Conservation (phyloP, 75 land plant species). For the Azolla pinnata region DNA sequence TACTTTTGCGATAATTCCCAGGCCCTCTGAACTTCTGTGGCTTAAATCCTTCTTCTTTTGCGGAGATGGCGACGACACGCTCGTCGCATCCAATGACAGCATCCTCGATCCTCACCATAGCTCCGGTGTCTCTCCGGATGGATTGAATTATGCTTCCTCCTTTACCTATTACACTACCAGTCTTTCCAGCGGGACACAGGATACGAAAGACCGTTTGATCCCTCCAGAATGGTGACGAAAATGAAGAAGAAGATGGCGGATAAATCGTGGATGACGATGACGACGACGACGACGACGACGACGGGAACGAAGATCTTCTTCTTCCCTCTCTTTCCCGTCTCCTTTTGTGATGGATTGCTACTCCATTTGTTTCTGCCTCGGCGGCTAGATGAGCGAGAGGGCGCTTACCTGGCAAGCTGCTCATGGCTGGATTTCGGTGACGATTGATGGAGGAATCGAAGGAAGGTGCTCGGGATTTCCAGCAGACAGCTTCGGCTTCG, state of each 20-base stretch:
- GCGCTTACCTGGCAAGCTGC: not conserved
- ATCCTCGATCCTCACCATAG: conserved; percentile 69
- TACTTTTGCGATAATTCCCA: not conserved
- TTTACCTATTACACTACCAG: conserved; percentile 67
- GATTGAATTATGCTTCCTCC: conserved; percentile 49
- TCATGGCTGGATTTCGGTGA: too few species aligned
- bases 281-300: too few species aligned
- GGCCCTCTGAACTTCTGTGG: conserved; percentile 1
- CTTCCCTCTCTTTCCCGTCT: too few species aligned
- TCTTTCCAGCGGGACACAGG: conserved; percentile 55
- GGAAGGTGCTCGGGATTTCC: too few species aligned
- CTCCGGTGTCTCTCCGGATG: conserved; percentile 66
- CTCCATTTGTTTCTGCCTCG: conserved; percentile 2
- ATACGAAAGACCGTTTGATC: conserved; percentile 40
- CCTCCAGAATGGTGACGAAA: not conserved
- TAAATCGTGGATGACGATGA: not conserved
- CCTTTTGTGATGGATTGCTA: not conserved
- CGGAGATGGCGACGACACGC: conserved; percentile 53
- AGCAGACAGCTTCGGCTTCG: too few species aligned
- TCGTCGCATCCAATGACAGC: conserved; percentile 64
- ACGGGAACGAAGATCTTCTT: too few species aligned
- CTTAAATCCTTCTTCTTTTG: conserved; percentile 27
- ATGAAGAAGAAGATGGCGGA: not conserved
- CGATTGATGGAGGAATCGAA: too few species aligned
- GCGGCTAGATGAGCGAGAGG: not conserved